phyloP scores from a whole-genome alignment of 2,329 filamentous ascomycete genomes.

The Neofusicoccum parvum region DNA sequence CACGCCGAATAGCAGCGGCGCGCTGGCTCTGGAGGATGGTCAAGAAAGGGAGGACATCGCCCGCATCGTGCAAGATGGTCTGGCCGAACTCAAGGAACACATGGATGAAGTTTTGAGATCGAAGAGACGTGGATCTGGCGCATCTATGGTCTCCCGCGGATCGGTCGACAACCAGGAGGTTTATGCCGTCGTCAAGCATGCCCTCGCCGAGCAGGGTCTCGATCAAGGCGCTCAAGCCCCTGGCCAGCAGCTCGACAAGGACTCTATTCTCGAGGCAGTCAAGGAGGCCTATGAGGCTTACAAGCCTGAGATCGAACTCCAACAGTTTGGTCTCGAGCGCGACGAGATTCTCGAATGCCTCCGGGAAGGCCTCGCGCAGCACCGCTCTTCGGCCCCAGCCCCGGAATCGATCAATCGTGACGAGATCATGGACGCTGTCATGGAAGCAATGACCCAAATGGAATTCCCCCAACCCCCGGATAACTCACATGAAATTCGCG shows the following conservation, averaged over 20 bases:
- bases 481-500: constrained; percentile 70
- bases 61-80: constrained; percentile 75
- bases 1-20: constrained; percentile 49
- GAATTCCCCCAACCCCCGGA: constrained; percentile 72
- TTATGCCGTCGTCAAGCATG: constrained; percentile 80
- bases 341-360: constrained; percentile 88
- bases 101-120: constrained; percentile 79
- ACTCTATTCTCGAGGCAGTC: constrained; percentile 84
- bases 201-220: constrained; percentile 59
- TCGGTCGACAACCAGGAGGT: constrained; percentile 80
- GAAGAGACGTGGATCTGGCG: constrained; percentile 66
- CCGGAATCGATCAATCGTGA: constrained; percentile 68
- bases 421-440: constrained; percentile 81
- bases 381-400: constrained; percentile 53
- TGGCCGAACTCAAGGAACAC: constrained; percentile 81
- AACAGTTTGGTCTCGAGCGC: constrained; percentile 85
- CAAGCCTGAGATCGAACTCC: constrained; percentile 88
- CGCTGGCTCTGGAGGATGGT: constrained; percentile 38
- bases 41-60: constrained; percentile 68
- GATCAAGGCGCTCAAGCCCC: constrained; percentile 48
- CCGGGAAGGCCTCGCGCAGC: constrained; percentile 80
- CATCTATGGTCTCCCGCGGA: constrained; percentile 63
- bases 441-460: constrained; percentile 83
- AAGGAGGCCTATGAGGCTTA: constrained; percentile 92
- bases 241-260: constrained; percentile 55